Conservation (phyloP, 2,329 filamentous ascomycete species). For the Venturia oleaginea region DNA sequence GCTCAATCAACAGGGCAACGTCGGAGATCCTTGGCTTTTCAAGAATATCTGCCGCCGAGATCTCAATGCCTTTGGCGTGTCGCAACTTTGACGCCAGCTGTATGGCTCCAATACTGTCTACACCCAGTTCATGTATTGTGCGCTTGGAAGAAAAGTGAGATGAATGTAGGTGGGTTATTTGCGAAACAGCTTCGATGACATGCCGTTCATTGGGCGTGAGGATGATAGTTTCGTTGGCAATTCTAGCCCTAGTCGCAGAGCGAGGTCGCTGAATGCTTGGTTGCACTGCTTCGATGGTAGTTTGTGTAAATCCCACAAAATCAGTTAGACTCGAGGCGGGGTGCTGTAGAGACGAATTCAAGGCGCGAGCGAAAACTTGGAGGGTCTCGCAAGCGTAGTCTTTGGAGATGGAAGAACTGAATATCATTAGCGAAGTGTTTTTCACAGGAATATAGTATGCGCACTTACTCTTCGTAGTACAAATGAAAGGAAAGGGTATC, state of each 20-base stretch:
- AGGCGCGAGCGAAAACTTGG: not conserved
- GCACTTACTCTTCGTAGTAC: conserved; percentile 10
- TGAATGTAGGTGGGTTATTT: conserved; percentile 43
- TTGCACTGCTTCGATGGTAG: conserved; percentile 32
- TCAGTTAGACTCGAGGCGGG: not conserved
- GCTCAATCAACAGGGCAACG: conserved; percentile 14
- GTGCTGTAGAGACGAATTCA: not conserved
- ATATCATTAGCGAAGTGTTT: not conserved
- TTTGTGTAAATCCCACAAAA: conserved; percentile 4
- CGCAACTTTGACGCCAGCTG: conserved; percentile 66
- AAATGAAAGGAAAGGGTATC: conserved; percentile 11
- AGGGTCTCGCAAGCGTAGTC: not conserved
- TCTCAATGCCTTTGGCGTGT: conserved; percentile 41
- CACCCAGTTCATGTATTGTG: conserved; percentile 77
- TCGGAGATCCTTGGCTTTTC: conserved; percentile 34
- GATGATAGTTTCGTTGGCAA: not conserved
- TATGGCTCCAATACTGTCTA: conserved; percentile 81
- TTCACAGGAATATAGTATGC: not conserved
- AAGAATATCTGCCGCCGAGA: conserved; percentile 67
- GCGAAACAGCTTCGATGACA: conserved; percentile 53
- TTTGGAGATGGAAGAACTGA: not conserved
- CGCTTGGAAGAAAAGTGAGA: conserved; percentile 37
- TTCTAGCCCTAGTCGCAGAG: not conserved
- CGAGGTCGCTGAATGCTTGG: conserved; percentile 30
- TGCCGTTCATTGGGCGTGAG: conserved; percentile 27